Percentiles rank a stretch among this genome's conserved stretches.
Evolutionary conservation across 352 stramenopile species (phyloP).

Genomic region (Pythium phragmitis): DNA sequence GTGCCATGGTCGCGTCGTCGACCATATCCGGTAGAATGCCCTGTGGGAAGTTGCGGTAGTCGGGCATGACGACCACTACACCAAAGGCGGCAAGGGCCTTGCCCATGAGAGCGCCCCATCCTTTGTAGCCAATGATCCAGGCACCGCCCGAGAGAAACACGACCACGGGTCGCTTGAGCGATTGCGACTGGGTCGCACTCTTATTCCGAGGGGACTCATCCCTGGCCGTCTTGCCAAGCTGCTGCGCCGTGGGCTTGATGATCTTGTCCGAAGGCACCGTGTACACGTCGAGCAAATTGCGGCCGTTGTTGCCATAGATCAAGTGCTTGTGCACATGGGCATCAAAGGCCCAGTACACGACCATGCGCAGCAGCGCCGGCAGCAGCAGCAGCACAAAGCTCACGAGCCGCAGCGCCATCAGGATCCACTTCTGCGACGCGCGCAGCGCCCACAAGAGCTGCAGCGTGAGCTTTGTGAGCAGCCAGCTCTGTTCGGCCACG

Average conservation of each 20-base stretch:
- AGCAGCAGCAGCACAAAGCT: conserved; percentile 61
- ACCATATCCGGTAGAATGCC: conserved; percentile 89
- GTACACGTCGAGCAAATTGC: conserved; percentile 89
- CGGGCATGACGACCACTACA: conserved; percentile 87
- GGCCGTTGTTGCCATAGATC: conserved; percentile 67
- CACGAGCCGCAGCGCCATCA: conserved; percentile 62
- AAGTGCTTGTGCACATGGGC: conserved; percentile 78
- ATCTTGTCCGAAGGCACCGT: conserved; percentile 36
- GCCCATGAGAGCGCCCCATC: conserved; percentile 87
- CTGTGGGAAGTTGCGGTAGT: conserved; percentile 92
- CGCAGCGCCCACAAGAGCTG: conserved; percentile 68
- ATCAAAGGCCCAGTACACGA: conserved; percentile 57
- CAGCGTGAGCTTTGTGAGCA: conserved; percentile 67
- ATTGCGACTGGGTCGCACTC: not conserved
- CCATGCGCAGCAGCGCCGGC: conserved; percentile 50
- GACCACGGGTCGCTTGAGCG: conserved; percentile 57
- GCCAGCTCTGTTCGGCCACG: conserved; percentile 66
- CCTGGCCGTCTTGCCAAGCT: conserved; percentile 6
- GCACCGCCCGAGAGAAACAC: conserved; percentile 90
- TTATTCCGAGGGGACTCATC: not conserved
- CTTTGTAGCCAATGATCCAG: conserved; percentile 94
- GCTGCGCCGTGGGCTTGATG: conserved; percentile 18
- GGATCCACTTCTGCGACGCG: conserved; percentile 70
- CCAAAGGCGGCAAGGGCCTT: conserved; percentile 68
- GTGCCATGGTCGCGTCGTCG: conserved; percentile 73